These are phyloP conservation scores for Astraeus odoratus DNA, from an alignment of 768 basidiomycete genomes.

Conservation along the genomic window DNA sequence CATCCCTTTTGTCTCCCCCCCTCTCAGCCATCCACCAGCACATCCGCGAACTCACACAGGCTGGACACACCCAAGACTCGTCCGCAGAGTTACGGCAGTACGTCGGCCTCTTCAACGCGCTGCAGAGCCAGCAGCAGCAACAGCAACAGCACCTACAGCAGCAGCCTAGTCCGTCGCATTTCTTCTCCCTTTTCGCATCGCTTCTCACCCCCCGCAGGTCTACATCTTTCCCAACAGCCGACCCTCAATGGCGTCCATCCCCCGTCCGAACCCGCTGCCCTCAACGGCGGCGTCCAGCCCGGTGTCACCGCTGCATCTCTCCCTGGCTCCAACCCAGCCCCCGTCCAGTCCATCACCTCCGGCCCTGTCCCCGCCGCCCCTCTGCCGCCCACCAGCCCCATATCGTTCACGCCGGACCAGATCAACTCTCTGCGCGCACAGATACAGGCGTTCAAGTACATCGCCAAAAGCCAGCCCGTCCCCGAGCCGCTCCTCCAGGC, in stretches of 20 bases:
- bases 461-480: conserved; percentile 58
- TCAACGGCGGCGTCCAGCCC: too few relatives aligned
- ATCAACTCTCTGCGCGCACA: conserved; percentile 72
- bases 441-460: conserved; percentile 73
- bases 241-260: conserved; percentile 19
- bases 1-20: background rate
- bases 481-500: conserved; percentile 66
- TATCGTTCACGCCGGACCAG: conserved; percentile 74
- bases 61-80: conserved; percentile 40
- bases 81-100: conserved; percentile 38
- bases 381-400: conserved; percentile 58
- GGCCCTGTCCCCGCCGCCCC: conserved; percentile 48
- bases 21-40: conserved; percentile 26
- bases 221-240: conserved; percentile 7
- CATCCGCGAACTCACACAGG: conserved; percentile 33
- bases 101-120: conserved; percentile 29
- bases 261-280: conserved; percentile 13
- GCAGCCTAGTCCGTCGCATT: conserved; percentile 27
- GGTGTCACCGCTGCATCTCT: too few relatives aligned
- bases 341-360: conserved; percentile 32
- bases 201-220: conserved; percentile 25
- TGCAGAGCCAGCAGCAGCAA: conserved; percentile 21
- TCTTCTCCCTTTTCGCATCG: background rate
- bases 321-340: too few relatives aligned
- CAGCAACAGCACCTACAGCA: conserved; percentile 19